Conservation (phyloP, 371 early-diverging fungal genomes). For the Parasitella parasitica region DNA sequence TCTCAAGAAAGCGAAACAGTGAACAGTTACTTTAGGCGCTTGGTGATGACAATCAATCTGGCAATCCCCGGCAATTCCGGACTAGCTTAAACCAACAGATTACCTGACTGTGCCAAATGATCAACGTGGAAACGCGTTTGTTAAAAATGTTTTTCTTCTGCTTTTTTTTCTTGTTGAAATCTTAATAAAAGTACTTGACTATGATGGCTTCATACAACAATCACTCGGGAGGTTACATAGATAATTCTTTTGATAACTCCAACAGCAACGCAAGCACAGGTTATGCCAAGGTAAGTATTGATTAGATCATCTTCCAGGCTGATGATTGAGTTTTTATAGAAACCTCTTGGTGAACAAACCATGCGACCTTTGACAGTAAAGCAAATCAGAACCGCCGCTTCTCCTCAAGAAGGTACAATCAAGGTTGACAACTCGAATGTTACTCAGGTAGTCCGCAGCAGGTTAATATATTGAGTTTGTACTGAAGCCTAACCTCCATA, state of each 20-base stretch:
- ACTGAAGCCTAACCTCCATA: slow-evolving; percentile 7
- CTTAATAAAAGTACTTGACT: neutral
- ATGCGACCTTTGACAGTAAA: slow-evolving; percentile 76
- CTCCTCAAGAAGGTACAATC: slow-evolving; percentile 53
- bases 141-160: neutral
- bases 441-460: slow-evolving; percentile 45
- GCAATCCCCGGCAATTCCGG: too few species aligned
- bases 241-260: slow-evolving; percentile 4
- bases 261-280: neutral
- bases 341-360: slow-evolving; percentile 41
- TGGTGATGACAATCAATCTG: too few species aligned
- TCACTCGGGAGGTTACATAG: slow-evolving; percentile 7
- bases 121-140: neutral
- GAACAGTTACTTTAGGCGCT: too few species aligned
- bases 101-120: too few species aligned
- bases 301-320: neutral
- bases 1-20: too few species aligned
- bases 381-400: slow-evolving; percentile 54
- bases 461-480: neutral
- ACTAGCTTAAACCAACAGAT: too few species aligned
- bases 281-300: slow-evolving; percentile 2
- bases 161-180: neutral
- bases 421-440: slow-evolving; percentile 67
- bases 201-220: neutral
- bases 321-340: slow-evolving; percentile 15